Conservation (phyloP, 2,329 filamentous ascomycete species). For the Ophiostoma tasmaniense region DNA sequence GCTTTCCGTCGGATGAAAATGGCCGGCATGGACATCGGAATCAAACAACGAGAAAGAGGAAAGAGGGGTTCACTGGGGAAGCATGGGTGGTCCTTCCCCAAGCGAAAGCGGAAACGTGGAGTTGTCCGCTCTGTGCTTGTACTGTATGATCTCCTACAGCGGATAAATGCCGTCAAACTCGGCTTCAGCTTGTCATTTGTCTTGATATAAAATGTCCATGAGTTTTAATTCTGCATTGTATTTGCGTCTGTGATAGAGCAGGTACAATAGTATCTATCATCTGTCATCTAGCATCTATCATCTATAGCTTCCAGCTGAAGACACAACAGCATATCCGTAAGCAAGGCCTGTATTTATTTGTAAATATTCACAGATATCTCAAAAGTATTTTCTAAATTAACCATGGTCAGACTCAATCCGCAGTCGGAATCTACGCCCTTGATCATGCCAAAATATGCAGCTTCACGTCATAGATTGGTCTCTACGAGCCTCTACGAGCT, state of each 20-base stretch:
- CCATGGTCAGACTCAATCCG: neutral
- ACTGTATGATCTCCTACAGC: neutral
- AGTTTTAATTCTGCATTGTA: too few species aligned
- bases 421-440: neutral
- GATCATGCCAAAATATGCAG: neutral
- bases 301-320: too few species aligned
- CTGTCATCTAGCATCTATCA: too few species aligned
- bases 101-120: constrained; percentile 8
- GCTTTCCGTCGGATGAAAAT: neutral
- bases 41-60: neutral
- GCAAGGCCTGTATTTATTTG: too few species aligned
- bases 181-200: neutral
- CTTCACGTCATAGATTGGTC: neutral
- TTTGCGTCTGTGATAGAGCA: too few species aligned
- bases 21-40: neutral
- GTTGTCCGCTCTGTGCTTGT: neutral
- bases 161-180: neutral
- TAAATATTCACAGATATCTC: too few species aligned
- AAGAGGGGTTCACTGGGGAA: constrained; percentile 5
- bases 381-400: too few species aligned
- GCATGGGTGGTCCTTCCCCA: neutral
- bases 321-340: too few species aligned
- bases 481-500: neutral
- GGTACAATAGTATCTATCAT: too few species aligned
- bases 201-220: too few species aligned